Conservation (phyloP, 176 grass and related monocot genomes). For the Miscanthus lutarioriparius region DNA sequence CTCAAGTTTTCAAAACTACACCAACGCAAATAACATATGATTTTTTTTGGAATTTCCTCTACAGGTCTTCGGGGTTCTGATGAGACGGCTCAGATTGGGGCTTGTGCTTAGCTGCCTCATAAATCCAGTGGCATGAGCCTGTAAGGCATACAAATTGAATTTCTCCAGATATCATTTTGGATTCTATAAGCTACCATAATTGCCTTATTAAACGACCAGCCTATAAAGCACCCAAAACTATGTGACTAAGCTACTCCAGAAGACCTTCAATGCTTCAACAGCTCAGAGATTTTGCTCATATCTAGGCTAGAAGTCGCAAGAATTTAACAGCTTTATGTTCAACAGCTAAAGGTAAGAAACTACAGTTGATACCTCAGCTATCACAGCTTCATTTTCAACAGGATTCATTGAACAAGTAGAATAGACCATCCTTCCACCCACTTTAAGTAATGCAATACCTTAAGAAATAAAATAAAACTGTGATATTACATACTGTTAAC, state of each 20-base stretch:
- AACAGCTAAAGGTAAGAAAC: not conserved
- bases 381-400: conserved; percentile 93
- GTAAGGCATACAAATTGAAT: not conserved
- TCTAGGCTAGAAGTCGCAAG: not conserved
- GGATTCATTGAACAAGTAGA: conserved; percentile 99
- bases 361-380: conserved; percentile 62
- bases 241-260: not conserved
- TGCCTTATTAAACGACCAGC: not conserved
- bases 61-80: not conserved
- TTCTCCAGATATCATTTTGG: conserved; percentile 13
- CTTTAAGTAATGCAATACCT: conserved; percentile 87
- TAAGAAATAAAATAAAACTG: conserved; percentile 8
- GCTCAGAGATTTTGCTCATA: not conserved
- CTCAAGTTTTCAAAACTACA: not conserved
- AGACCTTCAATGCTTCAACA: conserved; percentile 13
- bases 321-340: conserved; percentile 16
- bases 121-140: not conserved
- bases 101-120: not conserved
- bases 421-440: conserved; percentile 93
- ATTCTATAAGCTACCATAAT: conserved; percentile 18
- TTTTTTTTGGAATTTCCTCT: not conserved
- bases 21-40: not conserved
- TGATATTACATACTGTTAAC: not conserved
- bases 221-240: not conserved
- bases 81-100: not conserved